phyloP scores from a whole-genome alignment of 768 basidiomycete genomes.

The Hortiboletus flavorubellus region DNA sequence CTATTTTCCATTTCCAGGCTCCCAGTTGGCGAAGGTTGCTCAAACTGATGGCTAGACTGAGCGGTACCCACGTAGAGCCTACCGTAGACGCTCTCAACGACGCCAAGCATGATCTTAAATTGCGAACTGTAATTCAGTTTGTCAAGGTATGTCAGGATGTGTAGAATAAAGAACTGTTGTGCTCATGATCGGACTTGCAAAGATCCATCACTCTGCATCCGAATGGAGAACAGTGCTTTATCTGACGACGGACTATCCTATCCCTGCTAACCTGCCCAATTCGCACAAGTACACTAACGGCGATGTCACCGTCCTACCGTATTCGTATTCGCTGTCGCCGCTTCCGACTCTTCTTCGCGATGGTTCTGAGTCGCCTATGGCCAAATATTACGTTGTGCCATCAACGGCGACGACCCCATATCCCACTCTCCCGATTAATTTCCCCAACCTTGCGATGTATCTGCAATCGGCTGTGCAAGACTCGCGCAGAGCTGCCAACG shows the following conservation, averaged over 20 bases:
- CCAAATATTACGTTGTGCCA: constrained; percentile 72
- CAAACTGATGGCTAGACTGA: constrained; percentile 70
- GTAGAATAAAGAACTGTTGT: background rate
- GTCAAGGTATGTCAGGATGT: constrained; percentile 51
- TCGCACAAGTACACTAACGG: constrained; percentile 49
- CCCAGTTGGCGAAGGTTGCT: constrained; percentile 72
- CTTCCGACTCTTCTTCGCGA: constrained; percentile 63
- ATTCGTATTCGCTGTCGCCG: constrained; percentile 61
- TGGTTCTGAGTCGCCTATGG: constrained; percentile 56
- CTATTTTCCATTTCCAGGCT: constrained; percentile 70
- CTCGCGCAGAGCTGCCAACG: constrained; percentile 57
- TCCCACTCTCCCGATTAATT: constrained; percentile 69
- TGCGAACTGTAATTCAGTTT: constrained; percentile 78
- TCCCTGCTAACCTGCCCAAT: constrained; percentile 44
- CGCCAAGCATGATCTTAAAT: constrained; percentile 50
- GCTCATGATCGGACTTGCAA: constrained; percentile 4
- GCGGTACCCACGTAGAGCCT: constrained; percentile 67
- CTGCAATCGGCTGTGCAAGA: constrained; percentile 68
- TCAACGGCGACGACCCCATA: constrained; percentile 54
- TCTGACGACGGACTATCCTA: constrained; percentile 70
- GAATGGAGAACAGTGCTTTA: constrained; percentile 77
- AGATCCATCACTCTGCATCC: constrained; percentile 57
- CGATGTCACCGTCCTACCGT: constrained; percentile 68
- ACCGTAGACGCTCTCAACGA: constrained; percentile 63
- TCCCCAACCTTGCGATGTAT: constrained; percentile 75